A percentile compares a stretch with the other conserved stretches of the same genome.
Evolutionary conservation across 202 grass and related monocot genomes (phyloP).

Genomic region (Elaeis oleifera): DNA sequence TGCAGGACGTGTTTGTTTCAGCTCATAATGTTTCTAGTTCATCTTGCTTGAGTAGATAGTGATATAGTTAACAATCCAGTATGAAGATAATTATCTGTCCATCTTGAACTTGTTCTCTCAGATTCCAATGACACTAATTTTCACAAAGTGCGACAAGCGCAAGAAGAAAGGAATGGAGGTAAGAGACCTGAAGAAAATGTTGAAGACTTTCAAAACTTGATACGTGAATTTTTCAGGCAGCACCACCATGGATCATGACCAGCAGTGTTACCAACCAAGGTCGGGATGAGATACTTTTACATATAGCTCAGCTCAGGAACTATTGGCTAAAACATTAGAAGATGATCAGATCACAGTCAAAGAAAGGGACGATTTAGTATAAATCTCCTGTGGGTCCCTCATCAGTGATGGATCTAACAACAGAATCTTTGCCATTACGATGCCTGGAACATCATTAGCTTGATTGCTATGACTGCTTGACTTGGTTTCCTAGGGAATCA

Average conservation of each 20-base stretch:
- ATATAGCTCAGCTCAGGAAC: constrained; percentile 95
- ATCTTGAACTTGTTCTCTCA: constrained; percentile 26
- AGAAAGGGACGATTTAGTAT: no score
- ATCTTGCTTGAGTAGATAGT: no score
- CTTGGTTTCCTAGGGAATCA: no score
- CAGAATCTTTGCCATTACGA: no score
- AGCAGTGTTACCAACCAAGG: constrained; percentile 84
- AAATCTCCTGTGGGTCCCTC: no score
- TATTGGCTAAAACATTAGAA: constrained; percentile 87
- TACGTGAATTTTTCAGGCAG: constrained; percentile 61
- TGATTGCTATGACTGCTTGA: no score
- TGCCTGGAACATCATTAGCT: no score
- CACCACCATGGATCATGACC: constrained; percentile 96
- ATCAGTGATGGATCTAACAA: constrained; percentile 11
- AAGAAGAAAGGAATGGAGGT: constrained; percentile 92
- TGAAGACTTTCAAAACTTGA: constrained; percentile 62
- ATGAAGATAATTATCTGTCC: constrained; percentile 4
- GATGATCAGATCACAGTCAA: no score
- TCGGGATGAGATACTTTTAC: constrained; percentile 83
- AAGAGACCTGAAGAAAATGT: constrained; percentile 86
- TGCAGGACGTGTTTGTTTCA: no score
- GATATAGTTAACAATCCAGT: no score
- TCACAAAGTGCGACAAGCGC: constrained; percentile 97
- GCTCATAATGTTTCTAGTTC: no score
- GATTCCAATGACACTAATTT: constrained; percentile 91